Evolutionary conservation across 2,329 filamentous ascomycete genomes (phyloP).

Genomic region (Xylariaceae sp.): DNA sequence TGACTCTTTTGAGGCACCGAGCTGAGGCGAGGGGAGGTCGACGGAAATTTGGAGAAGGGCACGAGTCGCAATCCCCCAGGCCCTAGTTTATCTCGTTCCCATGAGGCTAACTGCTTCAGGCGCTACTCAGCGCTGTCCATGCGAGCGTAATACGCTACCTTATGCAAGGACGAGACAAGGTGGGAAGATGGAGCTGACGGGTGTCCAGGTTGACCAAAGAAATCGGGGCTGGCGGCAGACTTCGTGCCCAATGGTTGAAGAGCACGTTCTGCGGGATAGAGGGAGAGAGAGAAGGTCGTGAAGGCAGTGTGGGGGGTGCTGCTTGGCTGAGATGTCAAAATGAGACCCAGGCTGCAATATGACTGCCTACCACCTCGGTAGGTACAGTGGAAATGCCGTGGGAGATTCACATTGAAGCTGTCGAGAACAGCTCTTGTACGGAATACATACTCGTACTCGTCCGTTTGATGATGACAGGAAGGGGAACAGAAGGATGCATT

Average conservation of each 20-base stretch:
- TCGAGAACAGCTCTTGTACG: too few species aligned
- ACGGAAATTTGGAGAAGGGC: constrained; percentile 19
- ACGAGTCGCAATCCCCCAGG: constrained; percentile 27
- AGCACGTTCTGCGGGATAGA: constrained; percentile 25
- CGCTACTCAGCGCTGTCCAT: constrained; percentile 19
- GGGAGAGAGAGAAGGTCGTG: constrained; percentile 25
- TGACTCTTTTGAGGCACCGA: constrained; percentile 23
- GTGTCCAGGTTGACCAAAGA: constrained; percentile 18
- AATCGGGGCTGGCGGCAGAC: constrained; percentile 29
- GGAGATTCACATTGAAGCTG: too few species aligned
- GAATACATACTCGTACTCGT: too few species aligned
- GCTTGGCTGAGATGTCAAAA: constrained; percentile 16
- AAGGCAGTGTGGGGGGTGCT: constrained; percentile 25
- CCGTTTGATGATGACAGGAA: too few species aligned
- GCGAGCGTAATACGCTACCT: constrained; percentile 17
- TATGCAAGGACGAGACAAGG: constrained; percentile 18
- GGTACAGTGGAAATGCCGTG: neutral
- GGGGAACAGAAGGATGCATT: too few species aligned
- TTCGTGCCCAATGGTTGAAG: constrained; percentile 34
- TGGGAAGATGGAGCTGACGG: constrained; percentile 1
- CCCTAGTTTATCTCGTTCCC: constrained; percentile 22
- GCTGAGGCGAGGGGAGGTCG: constrained; percentile 28
- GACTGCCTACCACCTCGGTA: neutral
- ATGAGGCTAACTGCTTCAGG: constrained; percentile 23
- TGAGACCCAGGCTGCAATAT: constrained; percentile 4